A percentile compares a stretch with the other conserved stretches of the same genome.
These are phyloP conservation scores for Ramularia endophylla DNA, from an alignment of 2,329 filamentous ascomycete genomes.

Conservation along the genomic window DNA sequence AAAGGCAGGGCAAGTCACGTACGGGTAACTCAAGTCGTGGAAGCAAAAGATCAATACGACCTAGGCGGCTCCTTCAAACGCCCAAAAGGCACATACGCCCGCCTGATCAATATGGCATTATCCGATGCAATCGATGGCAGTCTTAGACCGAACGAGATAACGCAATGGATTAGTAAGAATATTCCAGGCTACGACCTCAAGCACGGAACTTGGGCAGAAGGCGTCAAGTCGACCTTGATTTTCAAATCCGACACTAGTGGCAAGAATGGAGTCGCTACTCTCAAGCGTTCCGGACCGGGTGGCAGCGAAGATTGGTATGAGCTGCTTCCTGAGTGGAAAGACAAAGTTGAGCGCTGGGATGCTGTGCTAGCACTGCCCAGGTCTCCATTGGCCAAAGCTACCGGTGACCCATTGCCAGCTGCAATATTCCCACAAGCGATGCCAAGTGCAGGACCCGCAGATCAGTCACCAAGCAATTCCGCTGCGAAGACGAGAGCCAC, in stretches of 20 bases:
- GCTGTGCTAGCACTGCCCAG: conserved; percentile 16
- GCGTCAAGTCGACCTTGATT: conserved; percentile 13
- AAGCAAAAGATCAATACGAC: conserved; percentile 5
- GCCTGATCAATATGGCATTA: conserved; percentile 28
- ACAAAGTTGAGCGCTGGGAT: conserved; percentile 22
- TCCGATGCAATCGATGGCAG: conserved; percentile 18
- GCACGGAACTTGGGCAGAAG: conserved; percentile 15
- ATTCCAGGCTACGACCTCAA: conserved; percentile 20
- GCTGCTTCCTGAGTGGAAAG: conserved; percentile 16
- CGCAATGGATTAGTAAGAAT: conserved; percentile 26
- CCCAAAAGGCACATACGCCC: conserved; percentile 17
- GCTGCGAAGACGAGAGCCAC: too few species aligned
- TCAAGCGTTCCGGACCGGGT: background rate
- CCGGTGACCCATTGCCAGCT: conserved; percentile 1
- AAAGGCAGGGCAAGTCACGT: too few species aligned
- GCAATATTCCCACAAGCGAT: background rate
- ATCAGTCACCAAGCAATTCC: too few species aligned
- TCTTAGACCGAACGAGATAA: conserved; percentile 16
- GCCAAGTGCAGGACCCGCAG: background rate
- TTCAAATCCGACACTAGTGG: conserved; percentile 7
- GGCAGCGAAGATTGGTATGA: conserved; percentile 10
- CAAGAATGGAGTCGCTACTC: conserved; percentile 4
- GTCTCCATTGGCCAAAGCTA: conserved; percentile 14
- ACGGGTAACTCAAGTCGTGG: too few species aligned
- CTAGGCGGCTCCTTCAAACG: conserved; percentile 18